Percentiles rank a stretch among this genome's conserved stretches.
Conservation (phyloP, 1,139 yeast species). For the Martiniozyma asiatica region DNA sequence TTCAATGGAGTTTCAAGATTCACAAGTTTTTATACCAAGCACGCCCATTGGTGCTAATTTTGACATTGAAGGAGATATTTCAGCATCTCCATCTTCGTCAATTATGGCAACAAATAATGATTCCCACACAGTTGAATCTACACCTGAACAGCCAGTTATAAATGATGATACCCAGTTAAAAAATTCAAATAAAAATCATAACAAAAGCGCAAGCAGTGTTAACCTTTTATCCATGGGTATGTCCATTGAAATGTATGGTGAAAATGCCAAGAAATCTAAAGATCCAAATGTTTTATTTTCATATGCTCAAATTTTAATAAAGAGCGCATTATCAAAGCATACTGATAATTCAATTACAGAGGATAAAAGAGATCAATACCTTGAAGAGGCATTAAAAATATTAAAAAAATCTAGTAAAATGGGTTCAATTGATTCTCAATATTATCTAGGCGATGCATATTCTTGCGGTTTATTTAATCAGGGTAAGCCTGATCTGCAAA, state of each 20-base stretch:
- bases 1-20: too few species aligned
- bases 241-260: constrained; percentile 77
- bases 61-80: too few species aligned
- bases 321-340: constrained; percentile 13
- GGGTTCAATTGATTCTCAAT: constrained; percentile 86
- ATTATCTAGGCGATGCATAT: constrained; percentile 77
- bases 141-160: too few species aligned
- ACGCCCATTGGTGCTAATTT: too few species aligned
- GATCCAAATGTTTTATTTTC: constrained; percentile 82
- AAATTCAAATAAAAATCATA: too few species aligned
- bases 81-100: too few species aligned
- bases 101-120: too few species aligned
- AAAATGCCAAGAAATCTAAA: constrained; percentile 73
- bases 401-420: constrained; percentile 64
- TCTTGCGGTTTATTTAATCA: constrained; percentile 60
- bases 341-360: constrained; percentile 8
- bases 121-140: too few species aligned
- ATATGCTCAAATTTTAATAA: constrained; percentile 51
- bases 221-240: constrained; percentile 63
- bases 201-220: constrained; percentile 3
- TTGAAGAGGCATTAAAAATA: constrained; percentile 68
- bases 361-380: constrained; percentile 33
- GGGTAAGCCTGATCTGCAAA: constrained; percentile 70
- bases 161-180: neutral
- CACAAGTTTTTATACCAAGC: too few species aligned